Conservation (phyloP, 495 filamentous ascomycete genomes). For the Neurospora sp. region DNA sequence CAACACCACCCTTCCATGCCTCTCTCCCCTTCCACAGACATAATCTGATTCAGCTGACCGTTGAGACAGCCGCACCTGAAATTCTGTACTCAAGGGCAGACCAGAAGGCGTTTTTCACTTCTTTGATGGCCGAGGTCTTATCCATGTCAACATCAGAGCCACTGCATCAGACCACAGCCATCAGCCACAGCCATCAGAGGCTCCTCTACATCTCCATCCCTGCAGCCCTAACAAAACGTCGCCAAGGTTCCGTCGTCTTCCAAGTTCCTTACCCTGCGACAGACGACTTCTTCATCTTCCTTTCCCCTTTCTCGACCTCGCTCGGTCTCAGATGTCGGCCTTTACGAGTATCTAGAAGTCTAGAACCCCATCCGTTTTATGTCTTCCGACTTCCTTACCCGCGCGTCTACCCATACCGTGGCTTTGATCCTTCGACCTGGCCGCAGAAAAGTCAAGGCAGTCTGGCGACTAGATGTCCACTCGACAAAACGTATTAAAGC, state of each 20-base stretch:
- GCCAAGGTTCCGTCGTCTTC: not conserved
- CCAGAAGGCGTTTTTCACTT: not conserved
- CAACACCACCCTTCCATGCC: not conserved
- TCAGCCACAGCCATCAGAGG: not conserved
- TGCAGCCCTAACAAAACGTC: not conserved
- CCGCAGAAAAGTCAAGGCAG: not conserved
- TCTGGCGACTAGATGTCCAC: not conserved
- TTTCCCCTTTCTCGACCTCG: not conserved
- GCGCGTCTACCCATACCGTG: not conserved
- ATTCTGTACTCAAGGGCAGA: not conserved
- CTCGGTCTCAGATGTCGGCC: not conserved
- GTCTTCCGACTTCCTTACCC: not conserved
- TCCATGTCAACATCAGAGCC: not conserved
- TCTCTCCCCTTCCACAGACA: not conserved
- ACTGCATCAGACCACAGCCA: not conserved
- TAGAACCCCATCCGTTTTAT: not conserved
- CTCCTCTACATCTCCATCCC: not conserved
- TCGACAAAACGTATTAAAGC: not conserved
- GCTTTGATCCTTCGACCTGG: not conserved
- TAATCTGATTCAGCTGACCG: not conserved
- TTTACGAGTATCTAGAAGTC: not conserved
- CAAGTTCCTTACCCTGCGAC: not conserved
- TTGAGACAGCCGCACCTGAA: not conserved
- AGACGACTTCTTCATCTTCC: not conserved
- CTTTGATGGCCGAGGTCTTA: not conserved